phyloP scores from a whole-genome alignment of 768 basidiomycete genomes.

The Phlebiopsis gigantea region DNA sequence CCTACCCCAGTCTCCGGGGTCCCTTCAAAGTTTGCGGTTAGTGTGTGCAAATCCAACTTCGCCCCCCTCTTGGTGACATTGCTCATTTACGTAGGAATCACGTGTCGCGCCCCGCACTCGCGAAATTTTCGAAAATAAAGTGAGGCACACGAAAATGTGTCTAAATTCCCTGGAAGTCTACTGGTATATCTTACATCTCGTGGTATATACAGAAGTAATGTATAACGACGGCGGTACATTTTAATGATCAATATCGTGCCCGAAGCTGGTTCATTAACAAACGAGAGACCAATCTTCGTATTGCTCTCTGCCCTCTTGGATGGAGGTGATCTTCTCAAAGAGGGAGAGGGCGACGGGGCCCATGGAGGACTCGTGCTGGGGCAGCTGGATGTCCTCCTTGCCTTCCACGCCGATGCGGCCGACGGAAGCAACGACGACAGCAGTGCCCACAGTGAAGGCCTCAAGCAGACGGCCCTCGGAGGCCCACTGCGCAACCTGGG shows the following conservation, averaged over 20 bases:
- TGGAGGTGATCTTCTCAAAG: slow-evolving; percentile 65
- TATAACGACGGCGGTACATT: background rate
- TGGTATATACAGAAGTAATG: background rate
- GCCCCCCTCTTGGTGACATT: background rate
- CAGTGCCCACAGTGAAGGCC: slow-evolving; percentile 82
- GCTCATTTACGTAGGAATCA: background rate
- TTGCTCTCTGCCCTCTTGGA: slow-evolving; percentile 63
- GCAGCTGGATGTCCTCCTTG: slow-evolving; percentile 51
- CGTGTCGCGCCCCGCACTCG: background rate
- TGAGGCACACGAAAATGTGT: background rate
- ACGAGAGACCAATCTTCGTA: slow-evolving; percentile 64
- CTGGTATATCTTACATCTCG: background rate
- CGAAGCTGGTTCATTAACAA: slow-evolving; percentile 19
- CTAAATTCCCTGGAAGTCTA: background rate
- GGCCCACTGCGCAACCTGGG: slow-evolving; percentile 37
- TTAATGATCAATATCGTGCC: background rate
- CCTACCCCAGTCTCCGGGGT: no score
- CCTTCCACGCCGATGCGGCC: slow-evolving; percentile 71
- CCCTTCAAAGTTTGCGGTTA: no score
- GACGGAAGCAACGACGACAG: slow-evolving; percentile 69
- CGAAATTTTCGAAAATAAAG: background rate
- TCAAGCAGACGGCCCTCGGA: slow-evolving; percentile 68
- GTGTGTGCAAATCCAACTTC: no score
- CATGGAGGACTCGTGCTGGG: slow-evolving; percentile 44
- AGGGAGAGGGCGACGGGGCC: slow-evolving; percentile 63